Percentiles rank a stretch among this genome's conserved stretches.
Evolutionary conservation across 2,329 filamentous ascomycete species (phyloP).

Genomic region (Magnaporthiopsis incrustans): DNA sequence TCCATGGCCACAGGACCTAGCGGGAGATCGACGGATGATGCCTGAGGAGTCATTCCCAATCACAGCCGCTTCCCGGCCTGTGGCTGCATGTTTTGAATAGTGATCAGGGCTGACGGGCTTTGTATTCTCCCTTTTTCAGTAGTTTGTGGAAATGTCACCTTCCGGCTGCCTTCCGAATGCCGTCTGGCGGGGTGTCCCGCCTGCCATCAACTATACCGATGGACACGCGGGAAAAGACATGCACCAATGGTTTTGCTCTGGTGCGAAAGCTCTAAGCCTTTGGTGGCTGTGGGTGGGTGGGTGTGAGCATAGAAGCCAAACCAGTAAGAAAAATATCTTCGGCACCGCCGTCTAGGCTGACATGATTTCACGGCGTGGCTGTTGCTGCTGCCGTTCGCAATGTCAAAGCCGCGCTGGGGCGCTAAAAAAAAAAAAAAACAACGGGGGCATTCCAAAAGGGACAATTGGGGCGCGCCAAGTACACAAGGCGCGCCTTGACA

Average conservation of each 20-base stretch:
- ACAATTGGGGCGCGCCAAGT: background rate
- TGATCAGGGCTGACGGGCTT: background rate
- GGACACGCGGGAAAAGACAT: background rate
- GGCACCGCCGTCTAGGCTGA: background rate
- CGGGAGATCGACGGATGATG: background rate
- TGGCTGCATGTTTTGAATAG: background rate
- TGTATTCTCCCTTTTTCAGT: background rate
- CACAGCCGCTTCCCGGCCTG: background rate
- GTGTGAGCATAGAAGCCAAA: background rate
- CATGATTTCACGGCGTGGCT: too few species aligned
- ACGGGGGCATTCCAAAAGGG: background rate
- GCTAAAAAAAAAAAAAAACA: background rate
- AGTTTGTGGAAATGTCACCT: too few species aligned
- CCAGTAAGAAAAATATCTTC: background rate
- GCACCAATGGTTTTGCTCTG: background rate
- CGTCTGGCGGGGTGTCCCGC: too few species aligned
- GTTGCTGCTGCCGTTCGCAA: background rate
- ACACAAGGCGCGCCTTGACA: background rate
- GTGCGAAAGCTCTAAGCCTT: background rate
- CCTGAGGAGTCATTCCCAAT: background rate
- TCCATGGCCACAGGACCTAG: too few species aligned
- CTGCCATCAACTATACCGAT: background rate
- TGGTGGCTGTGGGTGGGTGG: background rate
- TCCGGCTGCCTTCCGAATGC: too few species aligned
- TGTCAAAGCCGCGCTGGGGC: background rate